Evolutionary conservation across 129 eudicot species (phyloP).

Genomic region (Helichrysum umbraculigerum): DNA sequence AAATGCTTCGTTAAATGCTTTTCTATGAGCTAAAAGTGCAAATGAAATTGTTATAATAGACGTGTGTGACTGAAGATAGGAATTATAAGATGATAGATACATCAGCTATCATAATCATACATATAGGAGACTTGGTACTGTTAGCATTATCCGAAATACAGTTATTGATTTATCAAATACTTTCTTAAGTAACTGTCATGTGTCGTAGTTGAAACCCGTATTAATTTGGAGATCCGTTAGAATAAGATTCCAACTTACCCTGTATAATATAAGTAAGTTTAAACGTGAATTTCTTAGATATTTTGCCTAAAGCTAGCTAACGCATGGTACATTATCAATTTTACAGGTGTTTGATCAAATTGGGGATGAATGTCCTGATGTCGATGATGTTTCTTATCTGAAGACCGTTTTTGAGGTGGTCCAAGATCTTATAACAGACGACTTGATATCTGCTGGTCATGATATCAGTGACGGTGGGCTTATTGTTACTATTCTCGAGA

Average conservation of each 20-base stretch:
- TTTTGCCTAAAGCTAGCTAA: neutral
- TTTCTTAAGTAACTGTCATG: too few relatives aligned
- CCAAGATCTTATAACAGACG: conserved; percentile 68
- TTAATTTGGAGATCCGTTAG: neutral
- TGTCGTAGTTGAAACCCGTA: too few relatives aligned
- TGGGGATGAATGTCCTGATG: conserved; percentile 86
- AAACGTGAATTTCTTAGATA: neutral
- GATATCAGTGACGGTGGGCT: conserved; percentile 95
- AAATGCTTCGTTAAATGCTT: too few relatives aligned
- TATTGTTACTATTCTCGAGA: conserved; percentile 64
- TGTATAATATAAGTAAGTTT: neutral
- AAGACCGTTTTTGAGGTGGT: conserved; percentile 71
- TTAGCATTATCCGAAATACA: too few relatives aligned
- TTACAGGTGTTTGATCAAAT: conserved; percentile 79
- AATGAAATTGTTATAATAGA: too few relatives aligned
- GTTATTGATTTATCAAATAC: too few relatives aligned
- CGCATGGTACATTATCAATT: neutral
- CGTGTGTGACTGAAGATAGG: too few relatives aligned
- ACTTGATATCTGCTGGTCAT: conserved; percentile 84
- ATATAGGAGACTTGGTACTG: too few relatives aligned
- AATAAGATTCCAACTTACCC: too few relatives aligned
- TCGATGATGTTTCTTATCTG: conserved; percentile 79
- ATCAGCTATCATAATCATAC: too few relatives aligned
- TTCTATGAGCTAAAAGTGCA: too few relatives aligned
- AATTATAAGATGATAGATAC: too few relatives aligned